Evolutionary conservation across 371 early-diverging fungal species (phyloP), one percentile per base, ranked within the genome.

Genomic region (Coemansia linderi): DNA sequence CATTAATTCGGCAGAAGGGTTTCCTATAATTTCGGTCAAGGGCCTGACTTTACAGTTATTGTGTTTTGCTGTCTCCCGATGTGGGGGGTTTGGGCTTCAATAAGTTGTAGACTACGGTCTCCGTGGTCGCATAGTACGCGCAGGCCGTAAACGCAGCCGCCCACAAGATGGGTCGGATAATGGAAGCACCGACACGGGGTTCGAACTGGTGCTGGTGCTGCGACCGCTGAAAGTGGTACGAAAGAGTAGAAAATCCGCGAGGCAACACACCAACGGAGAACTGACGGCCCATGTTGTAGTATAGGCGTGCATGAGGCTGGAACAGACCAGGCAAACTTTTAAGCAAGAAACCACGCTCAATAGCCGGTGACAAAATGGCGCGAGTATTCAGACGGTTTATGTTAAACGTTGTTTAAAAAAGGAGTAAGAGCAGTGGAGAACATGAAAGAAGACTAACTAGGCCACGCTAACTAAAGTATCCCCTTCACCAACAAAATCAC

Each of bases 151-250:
- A 56, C 17, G 36, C 13, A 8, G 12, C 56, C 6, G 56, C 33
- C 56, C 56, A 56, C 56, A 56, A 17, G 29, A 36, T 56, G 1
- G 56, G 56, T 6, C 56, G 56, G 29, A 33, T 13, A 27, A 56
- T 24, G 27, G 50, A 50, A 13, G 22, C 4, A 4, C 24, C 13
- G 27, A 1, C 50, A 4, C 24, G 24, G 27, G 27, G 5, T 12
- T 27, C 50, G 5, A 12, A 10, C 27, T 0, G 13, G 2, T 50
- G 50, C 12, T 50, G 46, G 3, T 46, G 13, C 48, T 46, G 22
- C 48, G 10, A 24, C 10, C 22, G 50, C 50, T 50, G 27, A 13
- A 4, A 27, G 12, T 13, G 10, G 5, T 50, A 50, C 4, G 50
- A 12, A 12, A 10, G 8, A 1, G 50, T 27, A 12, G 50, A 27